Percentiles rank a stretch among this genome's conserved stretches.
These are phyloP conservation scores for Mycena capillaripes DNA, from an alignment of 768 basidiomycete species.

Conservation along the genomic window DNA sequence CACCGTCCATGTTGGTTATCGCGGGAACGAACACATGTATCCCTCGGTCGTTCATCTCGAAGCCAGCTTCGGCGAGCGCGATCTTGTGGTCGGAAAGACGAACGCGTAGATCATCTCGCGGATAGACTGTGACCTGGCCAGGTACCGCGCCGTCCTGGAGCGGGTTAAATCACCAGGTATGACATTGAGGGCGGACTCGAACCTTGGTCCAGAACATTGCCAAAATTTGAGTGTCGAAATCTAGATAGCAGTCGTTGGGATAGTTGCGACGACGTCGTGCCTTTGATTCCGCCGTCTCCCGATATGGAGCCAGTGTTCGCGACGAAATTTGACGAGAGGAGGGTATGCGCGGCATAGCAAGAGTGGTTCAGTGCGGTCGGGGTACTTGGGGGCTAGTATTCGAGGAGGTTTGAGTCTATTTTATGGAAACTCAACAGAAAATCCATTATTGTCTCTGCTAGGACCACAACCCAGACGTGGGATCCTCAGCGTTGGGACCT, in stretches of 20 bases:
- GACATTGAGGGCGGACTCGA: too few relatives aligned
- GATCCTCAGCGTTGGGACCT: too few relatives aligned
- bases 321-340: too few relatives aligned
- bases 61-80: neutral
- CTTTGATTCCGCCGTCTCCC: neutral
- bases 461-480: too few relatives aligned
- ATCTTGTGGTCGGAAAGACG: neutral
- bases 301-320: neutral
- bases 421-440: too few relatives aligned
- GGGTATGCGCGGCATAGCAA: too few relatives aligned
- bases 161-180: too few relatives aligned
- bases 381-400: too few relatives aligned
- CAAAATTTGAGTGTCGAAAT: neutral
- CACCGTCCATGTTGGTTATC: neutral
- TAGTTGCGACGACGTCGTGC: neutral
- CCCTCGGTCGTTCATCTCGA: neutral
- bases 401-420: too few relatives aligned
- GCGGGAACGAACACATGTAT: neutral
- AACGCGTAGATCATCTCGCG: slow-evolving; percentile 11
- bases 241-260: neutral
- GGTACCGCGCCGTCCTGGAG: neutral
- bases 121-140: neutral
- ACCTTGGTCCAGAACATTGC: neutral
- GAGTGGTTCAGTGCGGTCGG: too few relatives aligned
- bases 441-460: too few relatives aligned